Evolutionary conservation across 2,329 filamentous ascomycete species (phyloP).

Genomic region (Rosellinia necatrix): DNA sequence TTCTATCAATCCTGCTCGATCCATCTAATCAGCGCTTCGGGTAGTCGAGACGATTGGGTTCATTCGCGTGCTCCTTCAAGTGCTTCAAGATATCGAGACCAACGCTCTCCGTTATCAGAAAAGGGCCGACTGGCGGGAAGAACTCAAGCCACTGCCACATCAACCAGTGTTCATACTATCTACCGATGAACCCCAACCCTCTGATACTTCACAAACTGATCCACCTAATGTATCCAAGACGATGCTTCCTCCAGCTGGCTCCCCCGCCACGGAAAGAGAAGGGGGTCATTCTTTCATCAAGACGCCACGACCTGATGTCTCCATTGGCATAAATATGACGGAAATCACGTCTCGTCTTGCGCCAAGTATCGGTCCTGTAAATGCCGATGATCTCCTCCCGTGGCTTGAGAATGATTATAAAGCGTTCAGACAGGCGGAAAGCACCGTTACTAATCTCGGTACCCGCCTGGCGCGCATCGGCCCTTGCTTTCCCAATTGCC

Average conservation of each 20-base stretch:
- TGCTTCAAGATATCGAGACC: background rate
- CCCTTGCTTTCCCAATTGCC: background rate
- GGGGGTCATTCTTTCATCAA: background rate
- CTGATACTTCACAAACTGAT: background rate
- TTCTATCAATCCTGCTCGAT: background rate
- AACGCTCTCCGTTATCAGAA: background rate
- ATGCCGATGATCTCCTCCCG: background rate
- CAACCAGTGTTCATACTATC: background rate
- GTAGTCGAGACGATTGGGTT: background rate
- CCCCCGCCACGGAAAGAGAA: background rate
- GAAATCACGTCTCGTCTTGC: background rate
- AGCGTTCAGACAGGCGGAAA: background rate
- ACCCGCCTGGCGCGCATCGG: background rate
- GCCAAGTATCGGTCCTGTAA: background rate
- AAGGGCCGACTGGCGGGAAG: background rate
- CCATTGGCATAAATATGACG: background rate
- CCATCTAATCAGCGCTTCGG: background rate
- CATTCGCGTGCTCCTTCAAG: background rate
- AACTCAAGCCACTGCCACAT: background rate
- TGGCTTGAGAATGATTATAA: background rate
- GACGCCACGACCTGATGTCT: background rate
- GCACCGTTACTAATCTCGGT: background rate
- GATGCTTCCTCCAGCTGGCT: background rate
- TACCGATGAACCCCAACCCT: background rate
- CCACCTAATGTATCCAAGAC: background rate